These are phyloP conservation scores for Hordeum marinum DNA, from an alignment of 176 grass and related monocot species.

Conservation along the genomic window DNA sequence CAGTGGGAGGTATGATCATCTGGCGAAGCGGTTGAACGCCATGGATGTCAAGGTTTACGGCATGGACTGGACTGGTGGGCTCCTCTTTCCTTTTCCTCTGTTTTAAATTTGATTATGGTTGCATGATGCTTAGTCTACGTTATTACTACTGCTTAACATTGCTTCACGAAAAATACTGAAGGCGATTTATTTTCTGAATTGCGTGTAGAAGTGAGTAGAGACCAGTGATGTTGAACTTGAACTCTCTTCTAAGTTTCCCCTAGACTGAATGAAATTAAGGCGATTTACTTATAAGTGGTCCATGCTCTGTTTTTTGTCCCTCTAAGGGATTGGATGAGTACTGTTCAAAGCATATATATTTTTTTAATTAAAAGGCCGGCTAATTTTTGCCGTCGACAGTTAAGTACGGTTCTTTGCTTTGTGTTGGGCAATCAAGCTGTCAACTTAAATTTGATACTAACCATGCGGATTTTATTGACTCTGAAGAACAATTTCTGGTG, in stretches of 20 bases:
- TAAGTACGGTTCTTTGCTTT: background rate
- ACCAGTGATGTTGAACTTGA: background rate
- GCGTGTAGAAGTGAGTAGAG: background rate
- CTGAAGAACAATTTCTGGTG: background rate
- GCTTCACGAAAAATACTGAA: background rate
- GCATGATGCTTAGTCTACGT: background rate
- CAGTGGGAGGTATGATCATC: conserved; percentile 84
- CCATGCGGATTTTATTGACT: background rate
- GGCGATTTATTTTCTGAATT: background rate
- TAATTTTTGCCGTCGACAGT: background rate
- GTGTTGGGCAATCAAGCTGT: background rate
- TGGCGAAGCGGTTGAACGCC: conserved; percentile 74
- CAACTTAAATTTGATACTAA: background rate
- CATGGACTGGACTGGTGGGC: conserved; percentile 96
- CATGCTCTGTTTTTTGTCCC: too few species aligned
- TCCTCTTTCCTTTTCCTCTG: background rate
- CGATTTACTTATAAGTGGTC: background rate
- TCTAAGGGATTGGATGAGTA: background rate
- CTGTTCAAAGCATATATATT: background rate
- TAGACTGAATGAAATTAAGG: background rate
- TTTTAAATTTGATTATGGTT: background rate
- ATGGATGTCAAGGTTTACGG: conserved; percentile 83
- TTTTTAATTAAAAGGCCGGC: background rate
- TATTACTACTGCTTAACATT: background rate
- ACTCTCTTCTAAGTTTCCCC: background rate